phyloP scores from a whole-genome alignment of 176 grass and related monocot species.

The Cymbopogon citratus region DNA sequence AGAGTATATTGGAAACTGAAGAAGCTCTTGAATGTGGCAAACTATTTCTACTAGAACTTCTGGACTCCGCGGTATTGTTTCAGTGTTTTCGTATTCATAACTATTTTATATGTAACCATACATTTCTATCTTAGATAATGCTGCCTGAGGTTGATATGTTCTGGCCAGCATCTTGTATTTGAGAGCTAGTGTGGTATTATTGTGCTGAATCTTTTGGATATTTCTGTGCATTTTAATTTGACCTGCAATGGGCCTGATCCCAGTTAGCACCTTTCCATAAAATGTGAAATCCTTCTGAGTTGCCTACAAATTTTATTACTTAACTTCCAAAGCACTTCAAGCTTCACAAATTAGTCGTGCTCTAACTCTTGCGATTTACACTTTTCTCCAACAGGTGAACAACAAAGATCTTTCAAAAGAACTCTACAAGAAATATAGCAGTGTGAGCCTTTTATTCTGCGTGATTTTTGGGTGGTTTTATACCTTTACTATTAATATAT shows the following conservation, averaged over 20 bases:
- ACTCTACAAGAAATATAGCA: conserved; percentile 97
- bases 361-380: conserved; percentile 4
- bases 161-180: neutral
- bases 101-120: neutral
- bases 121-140: conserved; percentile 1
- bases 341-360: neutral
- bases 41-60: conserved; percentile 73
- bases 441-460: conserved; percentile 49
- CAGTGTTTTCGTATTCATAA: conserved; percentile 1
- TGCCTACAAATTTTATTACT: neutral
- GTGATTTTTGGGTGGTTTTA: neutral
- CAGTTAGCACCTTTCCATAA: neutral
- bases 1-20: conserved; percentile 23
- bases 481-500: neutral
- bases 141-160: neutral
- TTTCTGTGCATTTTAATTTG: conserved; percentile 15
- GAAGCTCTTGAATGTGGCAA: conserved; percentile 64
- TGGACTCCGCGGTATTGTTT: conserved; percentile 70
- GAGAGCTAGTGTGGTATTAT: neutral
- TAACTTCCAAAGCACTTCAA: conserved; percentile 3
- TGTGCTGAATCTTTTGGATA: neutral
- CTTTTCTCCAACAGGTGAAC: conserved; percentile 54
- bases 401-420: conserved; percentile 92
- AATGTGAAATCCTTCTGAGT: conserved; percentile 5
- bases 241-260: neutral